Base-by-base conservation (phyloP, 768 basidiomycete species). In the Chalciporus chontae region DNA sequence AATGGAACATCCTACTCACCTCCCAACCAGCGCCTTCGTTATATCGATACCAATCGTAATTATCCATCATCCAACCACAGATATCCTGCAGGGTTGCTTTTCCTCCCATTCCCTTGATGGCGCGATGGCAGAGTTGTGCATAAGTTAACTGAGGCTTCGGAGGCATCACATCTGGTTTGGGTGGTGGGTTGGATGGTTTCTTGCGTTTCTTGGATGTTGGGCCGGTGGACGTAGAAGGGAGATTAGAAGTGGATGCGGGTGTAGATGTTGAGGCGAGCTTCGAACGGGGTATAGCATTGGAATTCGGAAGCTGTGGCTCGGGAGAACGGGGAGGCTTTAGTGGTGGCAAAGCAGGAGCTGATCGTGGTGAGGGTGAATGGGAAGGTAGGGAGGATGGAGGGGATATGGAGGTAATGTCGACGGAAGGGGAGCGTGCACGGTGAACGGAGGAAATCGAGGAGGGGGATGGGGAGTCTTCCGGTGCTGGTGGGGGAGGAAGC, bases 21-120 rank as follows among this genome's bases (percentile, higher is more conserved):
- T 91, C 92, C 94, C 94, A 97, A 39, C 90, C 87, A 38, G 74
- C 72, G 43, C 85, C 84, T 63, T 89, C 86, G 50, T 87, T 86
- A 62, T 85, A 85, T 46, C 82, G 80, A 71, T 95, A 98, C 79
- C 92, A 95, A 57, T 94, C 93, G 68, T 86, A 87, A 53, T 81
- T 85, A 41, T 83, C 83, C 68, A 85, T 81, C 57, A 97, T 91
- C 93, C 94, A 98, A 32, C 82, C 80, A 64, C 90, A 90, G 41
- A 97, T 91, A 59, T 94, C 90, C 57, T 93, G 90, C 40, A 95
- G 63, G 1, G 94, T 94, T n/a, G 87, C 87, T 69, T 91, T 89
- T 27, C 87, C 88, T 27, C 81, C 84, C 59, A 88, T 78, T 34
- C 78, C 78, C 67, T 86, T 84, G 69, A 97, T 87, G 40, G 94